These are phyloP conservation scores for Gossypium aridum DNA, from an alignment of 441 rosid species.

Conservation along the genomic window DNA sequence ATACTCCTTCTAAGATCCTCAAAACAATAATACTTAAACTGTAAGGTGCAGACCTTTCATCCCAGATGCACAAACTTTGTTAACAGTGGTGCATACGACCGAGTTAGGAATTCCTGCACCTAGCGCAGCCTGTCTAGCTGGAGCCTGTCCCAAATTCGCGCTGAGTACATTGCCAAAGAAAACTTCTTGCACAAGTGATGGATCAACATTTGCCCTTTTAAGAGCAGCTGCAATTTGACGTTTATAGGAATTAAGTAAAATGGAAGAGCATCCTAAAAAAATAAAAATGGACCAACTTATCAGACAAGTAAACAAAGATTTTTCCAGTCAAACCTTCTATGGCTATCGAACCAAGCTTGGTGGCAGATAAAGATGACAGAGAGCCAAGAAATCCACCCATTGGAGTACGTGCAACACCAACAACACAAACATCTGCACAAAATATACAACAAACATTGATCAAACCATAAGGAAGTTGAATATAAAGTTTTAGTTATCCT, in stretches of 20 bases:
- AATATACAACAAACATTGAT: constrained; percentile 11
- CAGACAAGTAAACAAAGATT: background rate
- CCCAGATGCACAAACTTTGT: constrained; percentile 99
- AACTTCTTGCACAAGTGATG: constrained; percentile 88
- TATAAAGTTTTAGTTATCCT: background rate
- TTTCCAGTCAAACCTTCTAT: constrained; percentile 52
- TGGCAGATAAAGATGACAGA: constrained; percentile 73
- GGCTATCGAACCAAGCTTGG: constrained; percentile 90
- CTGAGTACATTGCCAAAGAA: constrained; percentile 91
- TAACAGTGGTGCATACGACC: constrained; percentile 81
- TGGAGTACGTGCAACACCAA: constrained; percentile 95
- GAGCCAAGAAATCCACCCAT: constrained; percentile 93
- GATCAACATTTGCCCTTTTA: constrained; percentile 78
- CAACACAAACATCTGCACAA: constrained; percentile 77
- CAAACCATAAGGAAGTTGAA: background rate
- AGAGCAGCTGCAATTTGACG: constrained; percentile 60
- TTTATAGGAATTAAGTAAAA: constrained; percentile 11
- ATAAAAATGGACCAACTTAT: background rate
- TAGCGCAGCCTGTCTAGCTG: constrained; percentile 95
- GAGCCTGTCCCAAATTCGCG: constrained; percentile 96
- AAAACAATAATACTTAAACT: background rate
- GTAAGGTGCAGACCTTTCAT: constrained; percentile 68
- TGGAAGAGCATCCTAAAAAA: background rate
- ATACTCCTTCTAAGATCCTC: background rate
- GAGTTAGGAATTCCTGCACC: constrained; percentile 93